Evolutionary conservation across 257 asterid species (phyloP).

Genomic region (Nicotiana tomentosiformis): DNA sequence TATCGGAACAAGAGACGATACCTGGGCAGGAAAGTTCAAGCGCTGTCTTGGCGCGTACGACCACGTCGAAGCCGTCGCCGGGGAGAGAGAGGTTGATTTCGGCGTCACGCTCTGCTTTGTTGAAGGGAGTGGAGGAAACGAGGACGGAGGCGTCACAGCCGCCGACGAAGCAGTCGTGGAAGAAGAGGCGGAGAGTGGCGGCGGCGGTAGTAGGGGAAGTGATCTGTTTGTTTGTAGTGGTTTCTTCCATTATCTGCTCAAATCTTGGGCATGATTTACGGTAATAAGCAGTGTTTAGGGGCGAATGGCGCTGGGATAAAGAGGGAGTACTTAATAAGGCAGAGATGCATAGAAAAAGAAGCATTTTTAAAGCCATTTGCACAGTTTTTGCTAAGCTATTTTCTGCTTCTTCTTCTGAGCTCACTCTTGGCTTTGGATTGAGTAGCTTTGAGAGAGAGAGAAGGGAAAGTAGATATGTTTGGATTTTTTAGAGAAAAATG

Average conservation of each 20-base stretch:
- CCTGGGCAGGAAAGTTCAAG: slow-evolving; percentile 86
- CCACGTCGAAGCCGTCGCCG: slow-evolving; percentile 92
- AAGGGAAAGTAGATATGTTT: background rate
- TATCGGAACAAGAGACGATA: slow-evolving; percentile 85
- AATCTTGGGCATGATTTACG: slow-evolving; percentile 55
- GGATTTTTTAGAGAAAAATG: background rate
- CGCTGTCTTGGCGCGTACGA: slow-evolving; percentile 79
- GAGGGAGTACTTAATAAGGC: slow-evolving; percentile 3
- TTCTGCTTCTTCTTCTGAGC: background rate
- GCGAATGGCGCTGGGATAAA: slow-evolving; percentile 14
- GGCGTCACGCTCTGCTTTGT: slow-evolving; percentile 84
- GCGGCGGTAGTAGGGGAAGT: slow-evolving; percentile 94
- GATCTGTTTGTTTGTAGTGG: slow-evolving; percentile 83
- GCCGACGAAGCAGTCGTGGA: slow-evolving; percentile 78
- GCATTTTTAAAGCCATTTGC: background rate
- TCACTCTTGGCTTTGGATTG: background rate
- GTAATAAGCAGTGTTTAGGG: slow-evolving; percentile 36
- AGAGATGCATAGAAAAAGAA: background rate
- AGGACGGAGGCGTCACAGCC: slow-evolving; percentile 96
- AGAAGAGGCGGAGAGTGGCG: slow-evolving; percentile 87
- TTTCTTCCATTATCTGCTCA: slow-evolving; percentile 62
- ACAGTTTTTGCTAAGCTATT: background rate
- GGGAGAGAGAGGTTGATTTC: slow-evolving; percentile 91
- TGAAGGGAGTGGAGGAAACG: slow-evolving; percentile 72
- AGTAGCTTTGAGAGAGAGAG: background rate